These are phyloP conservation scores for Globisporangium nunn DNA, from an alignment of 352 stramenopile genomes.

Conservation along the genomic window DNA sequence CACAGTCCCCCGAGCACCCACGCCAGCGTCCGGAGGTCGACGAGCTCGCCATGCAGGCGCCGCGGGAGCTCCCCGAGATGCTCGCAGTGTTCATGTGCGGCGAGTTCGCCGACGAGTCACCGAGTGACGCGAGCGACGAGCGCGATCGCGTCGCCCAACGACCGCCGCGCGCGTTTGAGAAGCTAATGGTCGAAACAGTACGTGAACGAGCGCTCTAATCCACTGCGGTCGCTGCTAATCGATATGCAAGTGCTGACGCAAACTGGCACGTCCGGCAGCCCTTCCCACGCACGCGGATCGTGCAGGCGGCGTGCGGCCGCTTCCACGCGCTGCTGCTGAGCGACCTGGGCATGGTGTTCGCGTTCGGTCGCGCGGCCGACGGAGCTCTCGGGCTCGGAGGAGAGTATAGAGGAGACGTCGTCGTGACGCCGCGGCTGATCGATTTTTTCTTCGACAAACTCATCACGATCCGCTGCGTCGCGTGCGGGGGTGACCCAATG, in stretches of 20 bases:
- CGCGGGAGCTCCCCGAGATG: slow-evolving; percentile 10
- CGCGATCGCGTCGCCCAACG: too few relatives aligned
- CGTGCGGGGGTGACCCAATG: slow-evolving; percentile 50
- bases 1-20: neutral
- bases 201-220: neutral
- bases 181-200: slow-evolving; percentile 24
- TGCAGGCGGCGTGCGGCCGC: slow-evolving; percentile 48
- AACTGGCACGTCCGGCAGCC: slow-evolving; percentile 16
- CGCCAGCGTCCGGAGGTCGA: neutral
- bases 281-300: slow-evolving; percentile 49
- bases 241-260: neutral
- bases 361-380: slow-evolving; percentile 40
- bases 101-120: slow-evolving; percentile 1
- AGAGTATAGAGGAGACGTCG: slow-evolving; percentile 1
- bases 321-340: slow-evolving; percentile 59
- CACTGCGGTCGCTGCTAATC: neutral
- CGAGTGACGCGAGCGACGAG: neutral
- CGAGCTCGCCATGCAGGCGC: slow-evolving; percentile 3
- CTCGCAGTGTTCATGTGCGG: slow-evolving; percentile 12
- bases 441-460: slow-evolving; percentile 48
- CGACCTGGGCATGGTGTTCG: slow-evolving; percentile 58
- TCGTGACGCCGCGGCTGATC: slow-evolving; percentile 29
- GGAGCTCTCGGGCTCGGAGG: slow-evolving; percentile 31
- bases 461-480: slow-evolving; percentile 27
- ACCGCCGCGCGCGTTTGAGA: neutral